Base-by-base conservation (phyloP, 768 basidiomycete genomes). In the Pleurotus ostreatus region DNA sequence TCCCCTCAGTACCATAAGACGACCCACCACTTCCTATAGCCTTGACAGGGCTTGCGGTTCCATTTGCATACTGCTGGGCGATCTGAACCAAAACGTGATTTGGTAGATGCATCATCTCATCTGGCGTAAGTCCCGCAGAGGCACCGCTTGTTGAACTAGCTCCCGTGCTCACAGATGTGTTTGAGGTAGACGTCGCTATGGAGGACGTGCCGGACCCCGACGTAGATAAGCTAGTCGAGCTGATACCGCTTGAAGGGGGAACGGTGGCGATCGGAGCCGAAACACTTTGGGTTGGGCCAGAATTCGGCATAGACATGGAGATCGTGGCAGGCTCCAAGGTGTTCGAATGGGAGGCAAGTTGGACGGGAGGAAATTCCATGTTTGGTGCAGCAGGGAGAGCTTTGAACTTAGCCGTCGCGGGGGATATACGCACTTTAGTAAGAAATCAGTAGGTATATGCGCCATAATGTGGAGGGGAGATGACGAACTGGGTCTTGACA, bases 401-500 rank as follows among this genome's bases (percentile, higher is more conserved):
- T 70, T 91, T 94, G 74, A 85, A 89, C 66, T 92, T 93, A 23
- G 91, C 91, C 0, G 91, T 94, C 16, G 91, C 91, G 8, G 92
- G 89, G 7, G 91, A 93, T 58, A 94, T 92, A 58, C 91, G 88
- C 92, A 94, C 91, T 93, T 63, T 47, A 22, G 41, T 25, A 25
- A 53, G 44, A 39, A 30, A 59, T 38, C 64, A 46, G 64, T 71
- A 49, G 69, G 63, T 73, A 65, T 68, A 66, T 71, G 69, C 68
- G 65, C 52, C 23, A 54, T 54, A 54, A 57, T 22, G 40, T 18
- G n/a, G 38, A 16, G 52, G 22, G 40, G 46, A 47, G 56, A 39
- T 46, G 34, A 78, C 89, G 60, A 70, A 93, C 92, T 94, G 46
- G 92, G 93, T 57, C 92, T 83, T 38, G 90, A 92, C 49, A 92